Evolutionary conservation across 1,139 yeast genomes (phyloP), one percentile per base, ranked within the genome.

Genomic region (Diutina scorzettiae): DNA sequence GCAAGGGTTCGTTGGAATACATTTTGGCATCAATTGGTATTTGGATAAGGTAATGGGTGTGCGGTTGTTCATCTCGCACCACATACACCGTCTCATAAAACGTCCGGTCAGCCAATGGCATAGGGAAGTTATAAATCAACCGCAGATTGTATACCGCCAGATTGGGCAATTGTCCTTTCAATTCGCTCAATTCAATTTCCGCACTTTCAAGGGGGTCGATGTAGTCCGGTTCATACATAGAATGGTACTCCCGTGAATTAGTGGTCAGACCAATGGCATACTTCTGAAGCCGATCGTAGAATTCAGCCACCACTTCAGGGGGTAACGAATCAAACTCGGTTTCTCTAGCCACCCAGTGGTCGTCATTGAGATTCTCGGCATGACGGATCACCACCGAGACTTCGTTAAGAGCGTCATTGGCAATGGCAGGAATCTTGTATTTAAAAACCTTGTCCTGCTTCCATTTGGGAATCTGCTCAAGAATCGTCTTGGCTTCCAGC

Each of bases 281-380:
- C 28, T 41, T 39, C 36, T 32, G 23, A 18, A 48, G 44, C 20
- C 43, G 37, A 23, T 41, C 37, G 43, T 45, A 48, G 20, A 47
- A 30, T 19, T 24, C 28, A 6, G 42, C 28, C 21, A 45, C 45
- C 29, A 43, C 46, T 1, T 41, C 43, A 3, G 42, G 33, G 17
- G 47, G 30, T 12, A 49, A 41, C 40, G 48, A 47, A 18, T 40
- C 43, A 36, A 49, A 48, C 11, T 42, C 20, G 42, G 44, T 49
- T 16, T 41, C 33, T 14, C 52, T 46, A 4, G 49, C 47, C 11
- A 46, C 50, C 52, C 52, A 49, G 44, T 41, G 46, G 32, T 49
- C 51, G 30, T 42, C 18, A 41, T 48, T 47, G n/a, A n/a, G n/a
- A 30, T 44, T 34, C 16, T 41, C 14, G 8, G 39, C 12, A 5